Evolutionary conservation across 192 early-diverging fungal species (phyloP).

Genomic region (Coemansia sp.): DNA sequence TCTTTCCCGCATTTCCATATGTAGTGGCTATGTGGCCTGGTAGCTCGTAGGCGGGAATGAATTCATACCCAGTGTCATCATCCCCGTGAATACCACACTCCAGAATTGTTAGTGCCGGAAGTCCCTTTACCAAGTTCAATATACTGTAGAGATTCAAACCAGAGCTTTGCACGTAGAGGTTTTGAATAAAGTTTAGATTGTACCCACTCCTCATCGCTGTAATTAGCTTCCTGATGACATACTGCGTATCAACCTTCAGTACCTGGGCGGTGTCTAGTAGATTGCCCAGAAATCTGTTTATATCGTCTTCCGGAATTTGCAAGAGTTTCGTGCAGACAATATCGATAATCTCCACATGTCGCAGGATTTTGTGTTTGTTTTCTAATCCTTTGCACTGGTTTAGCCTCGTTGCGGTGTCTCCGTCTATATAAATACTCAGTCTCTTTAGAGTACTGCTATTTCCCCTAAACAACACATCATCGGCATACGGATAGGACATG

Average conservation of each 20-base stretch:
- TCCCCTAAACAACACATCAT: slow-evolving; percentile 11
- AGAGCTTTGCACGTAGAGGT: neutral
- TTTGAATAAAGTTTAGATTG: neutral
- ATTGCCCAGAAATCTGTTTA: neutral
- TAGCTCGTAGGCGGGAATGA: neutral
- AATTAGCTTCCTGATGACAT: neutral
- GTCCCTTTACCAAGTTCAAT: neutral
- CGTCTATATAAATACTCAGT: neutral
- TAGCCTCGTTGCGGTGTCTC: neutral
- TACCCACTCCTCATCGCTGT: neutral
- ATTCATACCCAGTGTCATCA: neutral
- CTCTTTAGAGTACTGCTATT: slow-evolving; percentile 1
- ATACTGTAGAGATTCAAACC: neutral
- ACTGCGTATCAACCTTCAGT: neutral
- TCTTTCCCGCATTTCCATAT: neutral
- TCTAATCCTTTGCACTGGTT: neutral
- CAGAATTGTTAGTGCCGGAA: neutral
- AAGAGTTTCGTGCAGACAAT: too few species aligned
- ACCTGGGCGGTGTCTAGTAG: neutral
- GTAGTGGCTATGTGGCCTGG: neutral
- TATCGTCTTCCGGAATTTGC: too few species aligned
- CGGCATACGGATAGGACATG: neutral
- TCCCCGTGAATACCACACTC: neutral
- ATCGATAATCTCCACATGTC: neutral
- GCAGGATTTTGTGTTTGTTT: neutral